Evolutionary conservation across 2,329 filamentous ascomycete genomes (phyloP).

Genomic region (Zasmidium angulare): DNA sequence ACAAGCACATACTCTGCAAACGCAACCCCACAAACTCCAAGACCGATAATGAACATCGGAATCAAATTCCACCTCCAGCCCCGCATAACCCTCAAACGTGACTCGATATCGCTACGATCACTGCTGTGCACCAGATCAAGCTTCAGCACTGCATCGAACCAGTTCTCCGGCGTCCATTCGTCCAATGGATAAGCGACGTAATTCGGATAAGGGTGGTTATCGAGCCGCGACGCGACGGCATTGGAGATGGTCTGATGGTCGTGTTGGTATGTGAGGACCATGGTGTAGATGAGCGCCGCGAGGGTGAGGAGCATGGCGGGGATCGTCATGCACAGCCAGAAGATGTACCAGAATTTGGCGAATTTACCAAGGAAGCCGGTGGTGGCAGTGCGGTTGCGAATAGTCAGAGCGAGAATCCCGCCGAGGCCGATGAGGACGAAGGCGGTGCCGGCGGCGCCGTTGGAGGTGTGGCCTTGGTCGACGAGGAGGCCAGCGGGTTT

Average conservation of each 20-base stretch:
- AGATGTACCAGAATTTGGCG: conserved; percentile 14
- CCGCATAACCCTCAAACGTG: conserved; percentile 24
- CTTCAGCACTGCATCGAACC: conserved; percentile 29
- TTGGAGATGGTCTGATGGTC: conserved; percentile 26
- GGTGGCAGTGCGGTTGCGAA: conserved; percentile 16
- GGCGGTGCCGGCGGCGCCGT: conserved; percentile 33
- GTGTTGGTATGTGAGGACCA: conserved; percentile 26
- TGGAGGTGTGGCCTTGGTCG: conserved; percentile 33
- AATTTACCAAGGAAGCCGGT: conserved; percentile 3
- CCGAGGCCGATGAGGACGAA: conserved; percentile 31
- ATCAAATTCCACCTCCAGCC: conserved; percentile 35
- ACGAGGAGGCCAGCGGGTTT: conserved; percentile 39
- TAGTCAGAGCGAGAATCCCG: conserved; percentile 27
- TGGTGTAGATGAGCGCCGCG: conserved; percentile 28
- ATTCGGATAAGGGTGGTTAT: conserved; percentile 30
- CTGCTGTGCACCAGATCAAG: conserved; percentile 16
- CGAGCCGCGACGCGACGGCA: conserved; percentile 18
- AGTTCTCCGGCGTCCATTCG: conserved; percentile 32
- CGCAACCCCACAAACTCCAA: conserved; percentile 18
- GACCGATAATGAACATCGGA: conserved; percentile 27
- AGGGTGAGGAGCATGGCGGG: conserved; percentile 27
- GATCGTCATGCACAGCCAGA: conserved; percentile 28
- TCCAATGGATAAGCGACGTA: conserved; percentile 28
- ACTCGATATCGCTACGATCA: conserved; percentile 21
- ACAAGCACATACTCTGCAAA: conserved; percentile 13